Evolutionary conservation across 768 basidiomycete genomes (phyloP), one percentile per base, ranked within the genome.

Genomic region (Hygrocybe coccinea): DNA sequence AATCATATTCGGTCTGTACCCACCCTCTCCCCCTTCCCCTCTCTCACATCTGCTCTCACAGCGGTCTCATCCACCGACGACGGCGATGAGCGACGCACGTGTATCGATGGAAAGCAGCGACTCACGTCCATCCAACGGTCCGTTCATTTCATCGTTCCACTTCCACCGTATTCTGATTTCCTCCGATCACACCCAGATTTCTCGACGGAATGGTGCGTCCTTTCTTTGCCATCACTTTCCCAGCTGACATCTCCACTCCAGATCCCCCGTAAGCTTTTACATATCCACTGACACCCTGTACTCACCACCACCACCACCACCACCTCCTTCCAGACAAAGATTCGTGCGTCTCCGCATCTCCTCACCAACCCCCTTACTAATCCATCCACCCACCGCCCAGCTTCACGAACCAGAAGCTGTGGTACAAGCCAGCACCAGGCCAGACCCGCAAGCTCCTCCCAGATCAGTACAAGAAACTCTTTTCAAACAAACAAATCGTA

Each of bases 101-200:
- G 85, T 57, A 85, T 86, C 12, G 87, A 87, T 58, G 86, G 86
- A n/a, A 87, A 87, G 63, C 86, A 87, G 59, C 74, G 86, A 33
- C 64, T 87, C 57, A 86, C 86, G 0, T 86, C 86, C 0, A 80
- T 87, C 24, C 74, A 76, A 58, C 74, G 77, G 85, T 86, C 6
- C n/a, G 41, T 34, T 44, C 36, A 19, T 10, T 15, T 5, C 19
- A 8, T 47, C 35, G 22, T 51, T 33, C 38, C 47, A 6, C 11
- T n/a, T n/a, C 10, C 9, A 10, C 14, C 17, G 33, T 46, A n/a
- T 37, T 24, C 25, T 56, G 36, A 41, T 21, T 50, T 39, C 7
- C 29, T 47, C 12, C 47, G 55, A 14, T 50, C 10, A n/a, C 38
- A 8, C 9, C 4, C 56, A 85, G 84, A 58, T 85, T 84, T 59